Percentiles rank a stretch among this genome's conserved stretches.
phyloP scores from a whole-genome alignment of 768 basidiomycete genomes.

The Amanita exitialis region DNA sequence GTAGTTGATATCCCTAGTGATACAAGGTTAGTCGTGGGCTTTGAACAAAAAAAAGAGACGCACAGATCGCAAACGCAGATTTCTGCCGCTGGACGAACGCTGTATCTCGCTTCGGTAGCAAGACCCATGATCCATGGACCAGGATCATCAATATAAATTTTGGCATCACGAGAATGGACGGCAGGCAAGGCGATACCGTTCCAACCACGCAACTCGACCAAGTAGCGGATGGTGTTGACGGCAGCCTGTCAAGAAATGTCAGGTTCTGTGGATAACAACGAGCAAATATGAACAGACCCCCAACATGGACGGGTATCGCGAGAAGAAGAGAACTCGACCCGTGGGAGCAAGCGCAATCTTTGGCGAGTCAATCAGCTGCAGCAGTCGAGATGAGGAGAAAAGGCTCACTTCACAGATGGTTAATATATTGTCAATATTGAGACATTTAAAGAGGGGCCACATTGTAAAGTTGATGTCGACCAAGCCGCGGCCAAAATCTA shows the following conservation, averaged over 20 bases:
- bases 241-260: conserved; percentile 45
- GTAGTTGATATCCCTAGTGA: conserved; percentile 65
- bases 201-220: conserved; percentile 91
- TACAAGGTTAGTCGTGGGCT: neutral
- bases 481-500: conserved; percentile 85
- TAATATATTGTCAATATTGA: conserved; percentile 90
- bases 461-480: conserved; percentile 94
- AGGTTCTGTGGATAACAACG: conserved; percentile 1
- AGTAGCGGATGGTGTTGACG: conserved; percentile 83
- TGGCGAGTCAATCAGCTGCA: neutral
- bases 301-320: conserved; percentile 85
- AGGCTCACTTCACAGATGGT: conserved; percentile 74
- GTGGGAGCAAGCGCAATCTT: conserved; percentile 70
- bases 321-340: conserved; percentile 72
- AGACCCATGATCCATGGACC: conserved; percentile 95
- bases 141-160: conserved; percentile 91
- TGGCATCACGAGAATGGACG: conserved; percentile 83
- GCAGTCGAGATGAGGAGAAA: neutral
- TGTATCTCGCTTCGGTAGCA: conserved; percentile 75
- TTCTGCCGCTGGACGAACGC: conserved; percentile 65
- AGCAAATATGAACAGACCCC: conserved; percentile 37
- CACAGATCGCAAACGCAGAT: conserved; percentile 85
- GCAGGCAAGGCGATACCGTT: conserved; percentile 76
- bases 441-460: conserved; percentile 91
- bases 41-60: conserved; percentile 16